Evolutionary conservation across 1,284 basidiomycete species (phyloP), one percentile per base, ranked within the genome.

Genomic region (Porodaedalea pini): DNA sequence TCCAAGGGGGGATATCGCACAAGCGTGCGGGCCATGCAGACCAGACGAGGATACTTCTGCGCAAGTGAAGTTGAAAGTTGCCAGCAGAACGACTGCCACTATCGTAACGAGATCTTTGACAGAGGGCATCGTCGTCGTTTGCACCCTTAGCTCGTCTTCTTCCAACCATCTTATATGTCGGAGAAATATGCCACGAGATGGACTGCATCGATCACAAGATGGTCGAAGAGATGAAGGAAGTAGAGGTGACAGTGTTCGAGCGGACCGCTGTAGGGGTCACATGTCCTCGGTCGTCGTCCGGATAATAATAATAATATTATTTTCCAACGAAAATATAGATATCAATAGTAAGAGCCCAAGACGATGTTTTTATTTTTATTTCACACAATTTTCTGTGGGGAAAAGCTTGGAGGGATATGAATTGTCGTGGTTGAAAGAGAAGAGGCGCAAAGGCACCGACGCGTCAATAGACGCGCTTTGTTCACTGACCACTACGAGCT

Each of bases 1-100:
- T 4, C 45, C 54, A n/a, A 56, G 47, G 41, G 51, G 51, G 15
- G 51, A 41, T 13, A 53, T 53, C 11, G 36, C n/a, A 17, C 51
- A 53, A 40, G 51, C n/a, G 17, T n/a, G 17, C 5, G 40, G 23
- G 15, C n/a, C n/a, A 43, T 6, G 6, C 15, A 7, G 17, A 43
- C 40, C 23, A 21, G 40, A 5, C 4, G 23, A n/a, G n/a, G n/a
- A n/a, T n/a, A n/a, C n/a, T n/a, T n/a, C 5, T 6, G 4, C 15
- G 7, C n/a, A 17, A 5, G 40, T 17, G 23, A 43, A 43, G 40
- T 4, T 43, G 15, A 21, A 43, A 7, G 23, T 7, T 43, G 23
- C 7, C 7, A n/a, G 5, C 5, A 6, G 23, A 5, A n/a, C 40
- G 40, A 6, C 7, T 7, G 23, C 17, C 7, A 43, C 6, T 43